Conservation (phyloP, 345 rosid species). For the Dovyalis caffra region DNA sequence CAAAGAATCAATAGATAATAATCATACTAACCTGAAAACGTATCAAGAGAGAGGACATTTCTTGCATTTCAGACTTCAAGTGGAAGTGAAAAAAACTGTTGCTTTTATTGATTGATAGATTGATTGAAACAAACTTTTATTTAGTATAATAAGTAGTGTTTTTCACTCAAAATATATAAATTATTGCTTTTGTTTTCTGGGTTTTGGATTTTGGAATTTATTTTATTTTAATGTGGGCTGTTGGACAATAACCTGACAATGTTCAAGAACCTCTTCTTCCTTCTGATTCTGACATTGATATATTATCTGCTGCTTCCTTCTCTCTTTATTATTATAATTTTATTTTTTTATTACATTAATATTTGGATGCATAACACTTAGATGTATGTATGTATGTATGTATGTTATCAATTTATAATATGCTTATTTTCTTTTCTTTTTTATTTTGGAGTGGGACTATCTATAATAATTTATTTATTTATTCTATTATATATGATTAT, state of each 20-base stretch:
- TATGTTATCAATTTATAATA: no score
- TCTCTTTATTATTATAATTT: background rate
- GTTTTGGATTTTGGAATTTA: background rate
- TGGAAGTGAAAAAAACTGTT: background rate
- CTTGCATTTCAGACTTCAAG: conserved; percentile 3
- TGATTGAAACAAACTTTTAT: background rate
- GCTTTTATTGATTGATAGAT: background rate
- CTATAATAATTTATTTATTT: no score
- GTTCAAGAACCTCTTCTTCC: conserved; percentile 8
- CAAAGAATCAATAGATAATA: background rate
- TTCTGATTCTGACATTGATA: background rate
- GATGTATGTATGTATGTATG: background rate
- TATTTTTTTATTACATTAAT: background rate
- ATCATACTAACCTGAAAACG: conserved; percentile 12
- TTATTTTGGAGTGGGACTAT: no score
- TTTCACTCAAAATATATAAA: background rate
- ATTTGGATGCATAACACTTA: background rate
- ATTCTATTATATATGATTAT: no score
- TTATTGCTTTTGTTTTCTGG: background rate
- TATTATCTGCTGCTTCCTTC: background rate
- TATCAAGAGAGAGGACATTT: conserved; percentile 1
- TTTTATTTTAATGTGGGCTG: no score
- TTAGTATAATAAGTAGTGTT: background rate
- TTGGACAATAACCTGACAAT: conserved; percentile 22
- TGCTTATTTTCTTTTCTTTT: no score